Evolutionary conservation across 768 basidiomycete genomes (phyloP).

Genomic region (Xanthoconium purpureum): DNA sequence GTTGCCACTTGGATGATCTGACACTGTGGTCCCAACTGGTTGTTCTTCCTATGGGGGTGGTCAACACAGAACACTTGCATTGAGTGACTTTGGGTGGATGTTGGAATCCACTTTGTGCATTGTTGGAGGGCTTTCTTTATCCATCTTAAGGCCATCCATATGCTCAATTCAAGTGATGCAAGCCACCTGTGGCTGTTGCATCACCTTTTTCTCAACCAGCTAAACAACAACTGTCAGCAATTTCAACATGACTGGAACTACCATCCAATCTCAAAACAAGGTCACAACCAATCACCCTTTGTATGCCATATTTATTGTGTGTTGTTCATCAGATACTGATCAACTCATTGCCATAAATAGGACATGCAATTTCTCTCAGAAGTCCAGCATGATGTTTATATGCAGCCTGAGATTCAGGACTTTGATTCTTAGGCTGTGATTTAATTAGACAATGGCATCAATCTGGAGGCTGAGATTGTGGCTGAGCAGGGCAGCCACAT

Average conservation of each 20-base stretch:
- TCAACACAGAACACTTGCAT: constrained; percentile 43
- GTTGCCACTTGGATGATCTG: constrained; percentile 29
- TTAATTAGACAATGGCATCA: background rate
- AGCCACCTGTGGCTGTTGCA: constrained; percentile 46
- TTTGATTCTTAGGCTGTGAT: too few species aligned
- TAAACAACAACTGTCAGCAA: constrained; percentile 36
- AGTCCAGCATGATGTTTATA: background rate
- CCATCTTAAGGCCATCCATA: constrained; percentile 33
- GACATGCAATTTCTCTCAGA: constrained; percentile 1
- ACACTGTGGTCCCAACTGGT: constrained; percentile 17
- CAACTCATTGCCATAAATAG: background rate
- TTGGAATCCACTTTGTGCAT: constrained; percentile 37
- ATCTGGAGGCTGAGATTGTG: background rate
- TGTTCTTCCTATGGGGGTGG: constrained; percentile 32
- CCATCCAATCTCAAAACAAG: constrained; percentile 28
- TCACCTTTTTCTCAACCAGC: constrained; percentile 34
- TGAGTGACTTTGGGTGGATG: constrained; percentile 45
- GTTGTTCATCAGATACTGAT: too few species aligned
- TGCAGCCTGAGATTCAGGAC: background rate
- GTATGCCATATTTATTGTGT: background rate
- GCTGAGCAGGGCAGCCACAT: background rate
- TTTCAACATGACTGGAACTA: constrained; percentile 40
- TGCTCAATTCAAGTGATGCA: constrained; percentile 29
- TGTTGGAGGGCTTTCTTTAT: constrained; percentile 43
- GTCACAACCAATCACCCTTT: background rate